Evolutionary conservation across 73 alveolate genomes (phyloP).

Genomic region (Symbiodinium natans): DNA sequence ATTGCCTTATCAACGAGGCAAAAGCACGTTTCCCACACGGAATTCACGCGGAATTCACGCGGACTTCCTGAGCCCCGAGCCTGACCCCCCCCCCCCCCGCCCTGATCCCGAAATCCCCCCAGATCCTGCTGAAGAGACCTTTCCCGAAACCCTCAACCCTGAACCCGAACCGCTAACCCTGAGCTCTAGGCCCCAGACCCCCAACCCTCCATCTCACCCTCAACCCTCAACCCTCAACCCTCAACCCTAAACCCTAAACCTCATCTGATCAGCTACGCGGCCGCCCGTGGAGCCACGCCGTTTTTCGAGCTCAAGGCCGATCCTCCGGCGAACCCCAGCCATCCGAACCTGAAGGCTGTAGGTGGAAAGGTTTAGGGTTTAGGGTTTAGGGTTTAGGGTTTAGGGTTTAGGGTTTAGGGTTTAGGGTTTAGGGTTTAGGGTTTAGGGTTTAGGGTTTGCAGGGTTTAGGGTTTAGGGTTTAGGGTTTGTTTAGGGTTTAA

Average conservation of each 20-base stretch:
- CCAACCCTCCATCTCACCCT: no score
- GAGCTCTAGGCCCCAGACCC: background rate
- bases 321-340: slow-evolving; percentile 52
- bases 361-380: background rate
- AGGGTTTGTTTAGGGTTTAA: background rate
- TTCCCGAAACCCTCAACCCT: no score
- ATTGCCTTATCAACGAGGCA: no score
- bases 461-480: background rate
- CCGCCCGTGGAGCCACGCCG: slow-evolving; percentile 62
- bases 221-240: background rate
- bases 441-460: background rate
- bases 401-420: background rate
- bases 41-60: no score
- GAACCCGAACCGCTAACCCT: no score
- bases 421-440: background rate
- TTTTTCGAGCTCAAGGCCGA: slow-evolving; percentile 21
- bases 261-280: background rate
- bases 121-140: no score
- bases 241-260: background rate
- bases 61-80: no score
- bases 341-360: slow-evolving; percentile 41
- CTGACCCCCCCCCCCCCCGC: no score
- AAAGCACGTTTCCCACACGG: no score
- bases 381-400: background rate
- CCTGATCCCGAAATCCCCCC: no score